Evolutionary conservation across 2,329 filamentous ascomycete species (phyloP), one percentile per base, ranked within the genome.

Genomic region (Colletotrichum eleusines): DNA sequence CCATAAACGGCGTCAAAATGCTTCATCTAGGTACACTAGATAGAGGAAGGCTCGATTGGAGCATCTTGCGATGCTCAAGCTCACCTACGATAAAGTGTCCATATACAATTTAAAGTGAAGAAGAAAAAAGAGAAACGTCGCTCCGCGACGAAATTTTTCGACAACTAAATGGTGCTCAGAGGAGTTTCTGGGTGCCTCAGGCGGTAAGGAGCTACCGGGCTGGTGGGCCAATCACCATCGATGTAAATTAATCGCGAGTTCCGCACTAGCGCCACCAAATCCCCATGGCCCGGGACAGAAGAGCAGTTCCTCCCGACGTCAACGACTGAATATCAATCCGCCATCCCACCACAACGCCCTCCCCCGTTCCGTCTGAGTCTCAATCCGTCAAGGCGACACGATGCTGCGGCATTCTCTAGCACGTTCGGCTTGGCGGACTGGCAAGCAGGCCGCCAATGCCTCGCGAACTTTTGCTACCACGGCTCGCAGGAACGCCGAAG

Each of bases 381-480:
- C 77, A 78, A 79, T 81, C 84, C 84, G 85, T 86, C 84, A 84
- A 85, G 86, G 86, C 86, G 86, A 85, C 83, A 90, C 85, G 83
- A 91, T 91, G 89, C 86, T 91, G 83, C 88, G 89, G 86, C 87
- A 90, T 80, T 85, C 88, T 84, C 83, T 91, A 81, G 88, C 88
- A 84, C 89, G 89, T 84, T 90, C 89, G 86, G 87, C 89, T 84
- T 88, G 88, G 86, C 88, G 89, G 87, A 86, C 87, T 78, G 84
- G 87, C 83, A 86, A 85, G 80, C 86, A 85, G 79, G 84, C 84
- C 79, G 84, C 83, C 81, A 84, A 83, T 81, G 89, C 89, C 83
- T 87, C 90, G 82, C 91, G 94, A 85, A 86, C 92, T 78, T 97
- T 99, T 87, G 89, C 92, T 84, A 92, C 91, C 78, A 94, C 93